phyloP scores from a whole-genome alignment of 768 basidiomycete genomes.

The Tylopilus vinaceipallidus region DNA sequence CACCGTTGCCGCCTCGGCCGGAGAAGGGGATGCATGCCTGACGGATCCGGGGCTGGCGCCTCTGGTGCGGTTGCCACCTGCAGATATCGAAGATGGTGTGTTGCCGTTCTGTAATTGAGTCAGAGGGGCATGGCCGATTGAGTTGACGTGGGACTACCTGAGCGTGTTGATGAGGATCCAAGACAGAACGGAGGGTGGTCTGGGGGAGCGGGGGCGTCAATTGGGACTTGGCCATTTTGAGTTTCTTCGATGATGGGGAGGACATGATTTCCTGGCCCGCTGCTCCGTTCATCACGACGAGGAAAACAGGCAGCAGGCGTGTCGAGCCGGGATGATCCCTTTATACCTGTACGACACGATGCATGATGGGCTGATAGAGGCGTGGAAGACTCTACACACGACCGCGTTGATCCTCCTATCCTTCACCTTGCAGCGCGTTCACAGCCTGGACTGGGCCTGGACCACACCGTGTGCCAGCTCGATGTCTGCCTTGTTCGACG shows the following conservation, averaged over 20 bases:
- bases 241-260: slow-evolving; percentile 9
- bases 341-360: slow-evolving; percentile 20
- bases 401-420: slow-evolving; percentile 17
- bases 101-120: slow-evolving; percentile 16
- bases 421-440: too few species aligned
- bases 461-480: slow-evolving; percentile 2
- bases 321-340: neutral
- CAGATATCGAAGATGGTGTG: slow-evolving; percentile 12
- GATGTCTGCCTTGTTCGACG: slow-evolving; percentile 50
- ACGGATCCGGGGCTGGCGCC: slow-evolving; percentile 8
- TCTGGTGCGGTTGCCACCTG: slow-evolving; percentile 1
- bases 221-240: slow-evolving; percentile 12
- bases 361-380: slow-evolving; percentile 11
- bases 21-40: slow-evolving; percentile 6
- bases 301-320: too few species aligned
- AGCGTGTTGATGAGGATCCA: slow-evolving; percentile 15
- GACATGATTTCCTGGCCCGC: neutral
- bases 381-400: slow-evolving; percentile 17
- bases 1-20: slow-evolving; percentile 16
- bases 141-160: slow-evolving; percentile 13
- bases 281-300: slow-evolving; percentile 14
- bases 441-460: too few species aligned
- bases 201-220: slow-evolving; percentile 4
- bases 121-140: slow-evolving; percentile 9
- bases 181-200: slow-evolving; percentile 1